Base-by-base conservation (phyloP, 768 basidiomycete species). In the Nidularia sp. region DNA sequence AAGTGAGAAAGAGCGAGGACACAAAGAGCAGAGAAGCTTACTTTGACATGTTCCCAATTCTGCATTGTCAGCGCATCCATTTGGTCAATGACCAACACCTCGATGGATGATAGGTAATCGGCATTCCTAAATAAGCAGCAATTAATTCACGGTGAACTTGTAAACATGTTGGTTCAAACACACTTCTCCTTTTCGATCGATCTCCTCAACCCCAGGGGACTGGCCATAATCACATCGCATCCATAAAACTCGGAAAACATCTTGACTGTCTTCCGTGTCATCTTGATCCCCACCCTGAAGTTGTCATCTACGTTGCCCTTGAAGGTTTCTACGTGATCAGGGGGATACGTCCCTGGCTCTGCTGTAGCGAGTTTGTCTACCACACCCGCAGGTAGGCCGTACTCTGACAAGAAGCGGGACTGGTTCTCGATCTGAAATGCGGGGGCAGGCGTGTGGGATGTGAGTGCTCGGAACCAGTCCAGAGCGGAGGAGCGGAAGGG, bases 31-130 rank as follows among this genome's bases (percentile, higher is more conserved):
- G 10, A 36, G 29, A 48, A 34, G 15, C 75, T 34, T 63, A 92
- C 95, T 78, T 97, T 91, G 15, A 95, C 79, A 62, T 98, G 97
- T 36, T 98, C 94, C 97, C 97, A 99, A 61, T 99, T 99, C 71
- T 98, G 97, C 97, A 98, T 98, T 3, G 83, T 80, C 60, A 98
- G 79, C 2, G 88, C 88, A 66, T 98, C 93, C 75, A 92, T 76
- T 62, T 97, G 94, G 66, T 98, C 97, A 12, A 92, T 77, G n/a
- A 98, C 70, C 18, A 93, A 70, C 4, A 98, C 69, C 63, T 99
- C 97, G 51, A 99, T 89, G 2, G 93, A 96, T 8, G 91, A 91
- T 48, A 99, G 74, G 65, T 96, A 93, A 69, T 99, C 97, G 8
- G 84, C 85, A 59, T 78, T 90, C 63, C 92, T 93, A 48, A 7